phyloP scores from a whole-genome alignment of 805 yeast species.

The Kluyveromyces nonfermentans region DNA sequence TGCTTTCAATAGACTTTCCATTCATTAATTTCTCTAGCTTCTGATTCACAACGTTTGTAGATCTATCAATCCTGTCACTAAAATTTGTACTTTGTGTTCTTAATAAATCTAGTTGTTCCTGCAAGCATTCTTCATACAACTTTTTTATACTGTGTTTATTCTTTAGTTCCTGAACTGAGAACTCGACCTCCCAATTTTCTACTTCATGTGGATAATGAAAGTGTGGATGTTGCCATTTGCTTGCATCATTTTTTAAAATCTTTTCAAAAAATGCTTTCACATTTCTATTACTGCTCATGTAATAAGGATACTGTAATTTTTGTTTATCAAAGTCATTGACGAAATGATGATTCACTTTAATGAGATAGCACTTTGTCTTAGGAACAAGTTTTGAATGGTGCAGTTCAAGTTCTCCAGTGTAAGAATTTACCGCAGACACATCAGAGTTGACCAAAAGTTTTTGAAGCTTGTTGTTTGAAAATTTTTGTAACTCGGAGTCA shows the following conservation, averaged over 20 bases:
- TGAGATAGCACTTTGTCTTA: not conserved
- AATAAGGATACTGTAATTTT: not conserved
- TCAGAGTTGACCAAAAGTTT: slow-evolving; percentile 7
- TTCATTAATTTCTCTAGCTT: slow-evolving; percentile 1
- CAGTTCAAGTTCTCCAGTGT: not conserved
- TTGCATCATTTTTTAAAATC: slow-evolving; percentile 21
- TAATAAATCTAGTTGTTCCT: slow-evolving; percentile 20
- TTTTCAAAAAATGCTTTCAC: slow-evolving; percentile 38
- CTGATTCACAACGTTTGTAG: not conserved
- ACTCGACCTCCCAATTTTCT: slow-evolving; percentile 30
- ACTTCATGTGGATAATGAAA: slow-evolving; percentile 23
- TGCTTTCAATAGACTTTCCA: not conserved
- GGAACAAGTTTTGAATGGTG: not conserved
- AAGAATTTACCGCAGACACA: not conserved
- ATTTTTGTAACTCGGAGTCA: slow-evolving; percentile 17
- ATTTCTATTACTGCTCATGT: slow-evolving; percentile 26
- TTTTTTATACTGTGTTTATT: slow-evolving; percentile 8
- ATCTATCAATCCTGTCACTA: slow-evolving; percentile 5
- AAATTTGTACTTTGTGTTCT: slow-evolving; percentile 14
- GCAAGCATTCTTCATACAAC: slow-evolving; percentile 16
- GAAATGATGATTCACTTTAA: not conserved
- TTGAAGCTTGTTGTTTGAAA: slow-evolving; percentile 11
- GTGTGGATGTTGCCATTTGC: slow-evolving; percentile 14
- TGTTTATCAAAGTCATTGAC: not conserved
- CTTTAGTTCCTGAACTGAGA: slow-evolving; percentile 22